Evolutionary conservation across 2,329 filamentous ascomycete genomes (phyloP), one percentile per base, ranked within the genome.

Genomic region (Arthrobotrys sphaeroides): DNA sequence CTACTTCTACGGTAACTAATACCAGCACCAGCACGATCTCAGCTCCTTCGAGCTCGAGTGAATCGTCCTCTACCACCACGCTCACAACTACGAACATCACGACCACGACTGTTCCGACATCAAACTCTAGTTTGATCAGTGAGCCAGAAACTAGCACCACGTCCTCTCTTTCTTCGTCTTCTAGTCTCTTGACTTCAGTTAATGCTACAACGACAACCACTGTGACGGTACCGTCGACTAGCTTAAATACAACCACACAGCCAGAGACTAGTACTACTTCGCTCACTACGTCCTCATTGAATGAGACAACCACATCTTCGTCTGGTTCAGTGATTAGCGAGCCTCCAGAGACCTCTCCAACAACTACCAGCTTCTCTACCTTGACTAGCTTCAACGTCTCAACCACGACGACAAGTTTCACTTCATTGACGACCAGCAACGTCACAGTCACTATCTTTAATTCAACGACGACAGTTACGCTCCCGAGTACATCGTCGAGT

Each of bases 141-240:
- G 65, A 43, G 13, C 43, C 53, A 24, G 65, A 53, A 20, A 51
- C 53, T 0, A 42, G 47, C 3, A 20, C 53, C 1, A 61, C 53
- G 5, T 59, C 40, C 5, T 20, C 49, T 16, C 16, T 36, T 33
- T 60, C 38, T 26, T 55, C 47, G 36, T 57, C 36, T n/a, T 59
- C 28, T 36, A 33, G 42, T 55, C 24, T 47, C 5, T 20, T 61
- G 28, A 62, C 62, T 4, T 67, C 53, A 7, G 18, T 62, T 9
- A 74, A 74, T 74, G 61, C 69, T 9, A 74, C 62, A 3, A 74
- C 62, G 3, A 73, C 68, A 1, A 65, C 68, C 5, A 66, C 60
- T 5, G 10, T 43, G 5, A 67, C 61, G 1, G 28, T 38, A 13
- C 26, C 67, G 3, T 26, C 42, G 1, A 28, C 20, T 10, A 62